These are phyloP conservation scores for Candida ficus DNA, from an alignment of 805 yeast species.

Conservation along the genomic window DNA sequence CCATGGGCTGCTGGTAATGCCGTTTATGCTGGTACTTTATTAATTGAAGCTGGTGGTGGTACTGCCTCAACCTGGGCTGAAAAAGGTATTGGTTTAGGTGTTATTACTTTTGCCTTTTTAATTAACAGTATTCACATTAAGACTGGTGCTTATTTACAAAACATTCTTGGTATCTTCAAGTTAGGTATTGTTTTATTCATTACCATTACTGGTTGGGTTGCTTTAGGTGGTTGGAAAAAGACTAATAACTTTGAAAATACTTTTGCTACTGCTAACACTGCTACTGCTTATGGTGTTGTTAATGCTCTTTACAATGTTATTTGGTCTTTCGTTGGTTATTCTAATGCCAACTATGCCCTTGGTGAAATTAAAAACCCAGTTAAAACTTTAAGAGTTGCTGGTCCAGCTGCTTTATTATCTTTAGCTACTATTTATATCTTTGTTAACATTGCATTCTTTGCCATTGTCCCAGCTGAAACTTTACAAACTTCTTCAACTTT, in stretches of 20 bases:
- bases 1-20: conserved; percentile 89
- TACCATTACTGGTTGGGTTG: conserved; percentile 78
- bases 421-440: conserved; percentile 67
- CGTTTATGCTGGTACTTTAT: conserved; percentile 72
- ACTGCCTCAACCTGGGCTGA: conserved; percentile 71
- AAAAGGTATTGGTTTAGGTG: conserved; percentile 71
- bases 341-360: conserved; percentile 77
- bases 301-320: conserved; percentile 77
- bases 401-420: conserved; percentile 62
- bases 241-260: conserved; percentile 59
- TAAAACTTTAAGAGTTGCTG: conserved; percentile 63
- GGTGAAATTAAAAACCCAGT: conserved; percentile 76
- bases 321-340: conserved; percentile 82
- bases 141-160: conserved; percentile 62
- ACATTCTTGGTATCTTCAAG: conserved; percentile 65
- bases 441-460: conserved; percentile 74
- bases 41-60: conserved; percentile 66
- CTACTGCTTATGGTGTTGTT: conserved; percentile 64
- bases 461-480: conserved; percentile 69
- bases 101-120: conserved; percentile 64
- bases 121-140: conserved; percentile 58
- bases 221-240: conserved; percentile 64
- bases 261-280: conserved; percentile 46
- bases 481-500: conserved; percentile 58
- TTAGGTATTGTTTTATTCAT: conserved; percentile 66